Base-by-base conservation (phyloP, 2,329 filamentous ascomycete species). In the Beauveria asiatica region DNA sequence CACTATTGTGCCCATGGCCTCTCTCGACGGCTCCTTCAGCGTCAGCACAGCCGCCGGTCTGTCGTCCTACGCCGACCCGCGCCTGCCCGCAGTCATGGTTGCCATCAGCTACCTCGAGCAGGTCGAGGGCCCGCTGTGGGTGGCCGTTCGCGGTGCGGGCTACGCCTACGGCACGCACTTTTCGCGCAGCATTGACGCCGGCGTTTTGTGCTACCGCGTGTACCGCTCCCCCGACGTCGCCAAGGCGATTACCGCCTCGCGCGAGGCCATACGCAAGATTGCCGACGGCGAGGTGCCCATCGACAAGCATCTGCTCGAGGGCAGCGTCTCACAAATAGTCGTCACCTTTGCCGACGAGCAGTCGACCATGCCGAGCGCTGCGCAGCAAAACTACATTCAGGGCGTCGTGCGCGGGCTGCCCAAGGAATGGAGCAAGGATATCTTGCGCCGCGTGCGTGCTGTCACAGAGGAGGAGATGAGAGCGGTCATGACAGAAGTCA, bases 71-170 rank as follows among this genome's bases (percentile, higher is more conserved):
- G 80, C 82, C 4, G 88, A 97, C 68, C 87, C 92, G 0, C 82
- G 84, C 17, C 79, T 97, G 1, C 92, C 94, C 0, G 87, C 92
- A 2, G 81, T 96, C 56, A 84, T 96, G 72, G 92, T 99, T 8
- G 92, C 93, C 1, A 84, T 92, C 54, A 86, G 92, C 21, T 97
- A 97, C 70, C 87, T 99, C 62, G 92, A 97, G 70, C 87, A 92
- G 1, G 89, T 95, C 19, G 94, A 99, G 73, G 94, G 94, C 0
- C 94, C 94, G 0, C 83, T 99, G 37, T 97, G 94, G 93, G 88
- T 88, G 64, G 90, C 91, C 0, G 89, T 97, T 53, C 90, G 94
- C 51, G 94, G 94, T 60, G 94, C 90, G 48, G 94, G 94, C 49
- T 85, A 97, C 57, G 94, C 94, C 0, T 99, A 99, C 70, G 92